These are phyloP conservation scores for Favolaschia claudopus DNA, from an alignment of 768 basidiomycete genomes.

Conservation along the genomic window DNA sequence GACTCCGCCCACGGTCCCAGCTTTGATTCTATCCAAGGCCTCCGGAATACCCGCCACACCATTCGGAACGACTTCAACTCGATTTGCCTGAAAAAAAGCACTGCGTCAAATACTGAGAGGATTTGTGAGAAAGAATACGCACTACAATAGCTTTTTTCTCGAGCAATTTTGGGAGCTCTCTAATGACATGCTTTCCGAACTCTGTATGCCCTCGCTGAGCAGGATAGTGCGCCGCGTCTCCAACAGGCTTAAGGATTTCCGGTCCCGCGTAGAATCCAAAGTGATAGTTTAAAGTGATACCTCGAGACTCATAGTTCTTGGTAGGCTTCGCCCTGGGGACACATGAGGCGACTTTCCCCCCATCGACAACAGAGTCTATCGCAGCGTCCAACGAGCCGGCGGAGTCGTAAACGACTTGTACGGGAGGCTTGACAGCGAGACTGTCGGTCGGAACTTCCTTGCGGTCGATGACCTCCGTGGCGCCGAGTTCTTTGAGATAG, in stretches of 20 bases:
- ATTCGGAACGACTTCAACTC: constrained; percentile 46
- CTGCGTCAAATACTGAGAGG: not conserved
- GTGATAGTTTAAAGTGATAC: not conserved
- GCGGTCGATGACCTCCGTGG: constrained; percentile 41
- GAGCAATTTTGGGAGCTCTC: constrained; percentile 35
- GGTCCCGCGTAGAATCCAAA: constrained; percentile 11
- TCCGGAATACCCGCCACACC: constrained; percentile 51
- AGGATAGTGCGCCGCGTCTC: too few species aligned
- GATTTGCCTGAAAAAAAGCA: constrained; percentile 47
- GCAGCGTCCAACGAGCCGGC: not conserved
- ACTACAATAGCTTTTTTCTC: constrained; percentile 38
- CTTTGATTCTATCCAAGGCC: constrained; percentile 40
- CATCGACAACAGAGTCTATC: too few species aligned
- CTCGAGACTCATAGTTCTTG: not conserved
- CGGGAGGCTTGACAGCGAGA: not conserved
- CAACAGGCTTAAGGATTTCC: too few species aligned
- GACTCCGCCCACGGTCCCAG: too few species aligned
- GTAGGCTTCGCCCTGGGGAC: not conserved
- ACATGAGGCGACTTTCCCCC: not conserved
- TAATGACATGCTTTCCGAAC: too few species aligned
- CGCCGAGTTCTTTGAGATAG: constrained; percentile 40
- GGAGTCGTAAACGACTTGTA: not conserved
- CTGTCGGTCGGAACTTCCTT: not conserved
- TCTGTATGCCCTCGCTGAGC: too few species aligned
- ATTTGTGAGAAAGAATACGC: not conserved